Base-by-base conservation (phyloP, 2,329 filamentous ascomycete species). In the Diaporthe longicolla region DNA sequence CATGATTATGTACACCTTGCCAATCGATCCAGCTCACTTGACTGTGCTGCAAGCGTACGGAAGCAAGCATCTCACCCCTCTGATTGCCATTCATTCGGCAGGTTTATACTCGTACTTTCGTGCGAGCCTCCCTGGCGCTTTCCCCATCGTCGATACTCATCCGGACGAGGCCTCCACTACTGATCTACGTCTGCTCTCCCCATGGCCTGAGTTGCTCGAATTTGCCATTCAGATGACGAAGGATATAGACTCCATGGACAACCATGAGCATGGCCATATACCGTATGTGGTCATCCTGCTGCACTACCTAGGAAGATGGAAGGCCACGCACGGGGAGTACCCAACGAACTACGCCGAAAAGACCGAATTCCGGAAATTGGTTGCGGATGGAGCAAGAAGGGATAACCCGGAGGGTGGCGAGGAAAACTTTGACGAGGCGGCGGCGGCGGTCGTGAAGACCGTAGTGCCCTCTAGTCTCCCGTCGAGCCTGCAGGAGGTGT, bases 401-500 rank as follows among this genome's bases (percentile, higher is more conserved):
- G 86, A 93, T 78, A 97, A 91, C 73, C 83, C 94, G 0, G 95
- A 97, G 82, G 95, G 95, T 59, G 94, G 93, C 73, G 97, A 99
- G 81, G 97, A 99, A 85, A 99, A 99, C 82, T 99, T 95, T 80
- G 95, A 98, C 75, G 97, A 99, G 83, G 97, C 97, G 5, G 91
- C 92, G 59, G 92, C 91, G 19, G 95, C 95, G 7, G 95, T 98
- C 0, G 87, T 98, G 79, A 97, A 97, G 83, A 94, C 93, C n/a
- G 86, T 99, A 43, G 92, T 93, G 57, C 85, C 87, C 24, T 91
- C 93, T 59, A 89, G 89, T 35, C 82, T 97, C 26, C 91, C 93
- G 54, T 90, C 90, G 58, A 89, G 91, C 3, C 88, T 97, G 54
- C 91, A 89, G 76, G 92, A 96, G 76, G 91, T 98, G 11, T 96